Conservation (phyloP, 1,284 basidiomycete genomes). For the Trametes hirsuta region DNA sequence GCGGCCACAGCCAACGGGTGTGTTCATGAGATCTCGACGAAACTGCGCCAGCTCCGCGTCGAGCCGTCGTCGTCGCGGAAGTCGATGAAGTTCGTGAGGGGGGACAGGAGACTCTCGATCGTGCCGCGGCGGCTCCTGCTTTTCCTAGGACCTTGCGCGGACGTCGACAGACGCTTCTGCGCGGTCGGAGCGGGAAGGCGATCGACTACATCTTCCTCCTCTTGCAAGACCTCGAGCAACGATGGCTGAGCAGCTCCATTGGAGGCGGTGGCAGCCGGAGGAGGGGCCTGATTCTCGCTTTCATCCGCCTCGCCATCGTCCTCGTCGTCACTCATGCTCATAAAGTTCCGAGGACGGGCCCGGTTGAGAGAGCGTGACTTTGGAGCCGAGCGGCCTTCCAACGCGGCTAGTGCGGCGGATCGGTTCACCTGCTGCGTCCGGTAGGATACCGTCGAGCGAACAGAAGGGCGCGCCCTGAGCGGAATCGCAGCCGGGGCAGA, state of each 20-base stretch:
- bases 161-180: slow-evolving; percentile 1
- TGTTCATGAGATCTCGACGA: slow-evolving; percentile 53
- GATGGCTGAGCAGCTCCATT: not conserved
- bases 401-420: slow-evolving; percentile 59
- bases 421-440: slow-evolving; percentile 40
- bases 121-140: slow-evolving; percentile 40
- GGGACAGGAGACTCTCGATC: slow-evolving; percentile 46
- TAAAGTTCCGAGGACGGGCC: slow-evolving; percentile 52
- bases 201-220: slow-evolving; percentile 37
- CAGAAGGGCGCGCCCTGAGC: slow-evolving; percentile 27
- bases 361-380: slow-evolving; percentile 12
- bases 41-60: slow-evolving; percentile 60
- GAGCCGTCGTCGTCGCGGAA: slow-evolving; percentile 52
- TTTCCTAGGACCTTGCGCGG: slow-evolving; percentile 9
- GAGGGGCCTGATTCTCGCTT: not conserved
- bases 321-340: slow-evolving; percentile 68
- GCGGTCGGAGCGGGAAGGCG: slow-evolving; percentile 21
- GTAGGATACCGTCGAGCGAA: slow-evolving; percentile 33
- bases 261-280: not conserved
- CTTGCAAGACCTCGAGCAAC: slow-evolving; percentile 31
- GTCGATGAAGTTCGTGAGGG: slow-evolving; percentile 66
- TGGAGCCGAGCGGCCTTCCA: slow-evolving; percentile 53
- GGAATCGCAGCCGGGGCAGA: slow-evolving; percentile 10
- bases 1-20: not conserved
- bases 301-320: slow-evolving; percentile 41